Percentiles rank a stretch among this genome's conserved stretches.
Conservation (phyloP, 2,329 filamentous ascomycete species). For the Bipolaris victoriae region DNA sequence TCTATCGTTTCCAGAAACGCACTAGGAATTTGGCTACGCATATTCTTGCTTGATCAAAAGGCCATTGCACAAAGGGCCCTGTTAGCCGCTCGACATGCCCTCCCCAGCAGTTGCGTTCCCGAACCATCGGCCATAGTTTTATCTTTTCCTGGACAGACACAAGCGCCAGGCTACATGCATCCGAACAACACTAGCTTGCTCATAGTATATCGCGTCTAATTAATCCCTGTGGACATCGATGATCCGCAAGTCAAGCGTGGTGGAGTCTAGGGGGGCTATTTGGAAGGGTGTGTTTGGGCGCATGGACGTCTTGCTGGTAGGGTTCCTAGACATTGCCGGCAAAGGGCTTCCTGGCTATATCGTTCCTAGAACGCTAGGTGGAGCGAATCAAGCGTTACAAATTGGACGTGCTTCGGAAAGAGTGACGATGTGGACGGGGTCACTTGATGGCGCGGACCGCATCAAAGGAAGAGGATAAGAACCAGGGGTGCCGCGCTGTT, state of each 20-base stretch:
- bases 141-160: constrained; percentile 9
- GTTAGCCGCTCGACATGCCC: constrained; percentile 19
- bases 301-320: constrained; percentile 11
- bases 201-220: constrained; percentile 2
- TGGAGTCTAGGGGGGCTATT: constrained; percentile 11
- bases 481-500: constrained; percentile 10
- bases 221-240: constrained; percentile 17
- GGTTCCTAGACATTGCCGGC: constrained; percentile 11
- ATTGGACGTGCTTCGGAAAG: constrained; percentile 9
- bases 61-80: not conserved
- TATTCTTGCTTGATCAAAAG: constrained; percentile 5
- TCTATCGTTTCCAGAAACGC: constrained; percentile 16
- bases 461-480: constrained; percentile 8
- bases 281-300: constrained; percentile 11
- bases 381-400: constrained; percentile 17
- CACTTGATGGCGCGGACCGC: constrained; percentile 10
- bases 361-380: constrained; percentile 18
- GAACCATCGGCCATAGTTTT: constrained; percentile 15
- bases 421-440: constrained; percentile 12
- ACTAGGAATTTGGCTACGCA: constrained; percentile 9
- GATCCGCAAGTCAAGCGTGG: constrained; percentile 13
- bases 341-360: constrained; percentile 16
- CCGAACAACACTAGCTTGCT: constrained; percentile 1
- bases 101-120: constrained; percentile 12
- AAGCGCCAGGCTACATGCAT: constrained; percentile 7